These are phyloP conservation scores for Pyricularia grisea DNA, from an alignment of 2,329 filamentous ascomycete genomes.

Conservation along the genomic window DNA sequence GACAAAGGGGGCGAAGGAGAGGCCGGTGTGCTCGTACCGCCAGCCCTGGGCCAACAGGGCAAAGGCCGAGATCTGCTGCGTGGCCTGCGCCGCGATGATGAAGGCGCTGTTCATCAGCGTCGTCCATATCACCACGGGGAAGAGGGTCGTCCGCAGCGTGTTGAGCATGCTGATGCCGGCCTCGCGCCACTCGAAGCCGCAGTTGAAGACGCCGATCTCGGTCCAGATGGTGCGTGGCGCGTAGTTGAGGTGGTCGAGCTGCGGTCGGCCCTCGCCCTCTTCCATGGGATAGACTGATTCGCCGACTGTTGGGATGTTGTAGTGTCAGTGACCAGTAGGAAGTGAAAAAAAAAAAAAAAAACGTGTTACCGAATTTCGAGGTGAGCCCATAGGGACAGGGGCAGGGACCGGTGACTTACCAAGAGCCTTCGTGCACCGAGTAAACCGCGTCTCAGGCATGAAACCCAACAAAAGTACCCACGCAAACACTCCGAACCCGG, in stretches of 20 bases:
- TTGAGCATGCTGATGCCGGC: constrained; percentile 16
- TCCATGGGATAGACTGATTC: constrained; percentile 7
- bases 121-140: constrained; percentile 23
- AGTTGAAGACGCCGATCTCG: constrained; percentile 22
- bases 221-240: constrained; percentile 18
- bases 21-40: constrained; percentile 19
- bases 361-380: no score
- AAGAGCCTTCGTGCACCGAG: constrained; percentile 19
- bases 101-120: constrained; percentile 20
- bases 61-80: constrained; percentile 15
- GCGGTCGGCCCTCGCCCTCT: constrained; percentile 17
- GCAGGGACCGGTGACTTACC: constrained; percentile 9
- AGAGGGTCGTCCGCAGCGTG: constrained; percentile 20
- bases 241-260: constrained; percentile 17
- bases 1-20: constrained; percentile 16
- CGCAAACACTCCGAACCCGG: constrained; percentile 18
- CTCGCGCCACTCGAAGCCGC: constrained; percentile 17
- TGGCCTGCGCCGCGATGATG: constrained; percentile 17
- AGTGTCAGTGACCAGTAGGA: not conserved
- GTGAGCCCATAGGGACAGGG: no score
- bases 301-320: not conserved
- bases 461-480: constrained; percentile 23
- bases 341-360: not conserved
- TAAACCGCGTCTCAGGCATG: constrained; percentile 25
- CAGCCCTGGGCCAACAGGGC: constrained; percentile 18